Base-by-base conservation (phyloP, 2,329 filamentous ascomycete species). In the Aplosporella prunicola region DNA sequence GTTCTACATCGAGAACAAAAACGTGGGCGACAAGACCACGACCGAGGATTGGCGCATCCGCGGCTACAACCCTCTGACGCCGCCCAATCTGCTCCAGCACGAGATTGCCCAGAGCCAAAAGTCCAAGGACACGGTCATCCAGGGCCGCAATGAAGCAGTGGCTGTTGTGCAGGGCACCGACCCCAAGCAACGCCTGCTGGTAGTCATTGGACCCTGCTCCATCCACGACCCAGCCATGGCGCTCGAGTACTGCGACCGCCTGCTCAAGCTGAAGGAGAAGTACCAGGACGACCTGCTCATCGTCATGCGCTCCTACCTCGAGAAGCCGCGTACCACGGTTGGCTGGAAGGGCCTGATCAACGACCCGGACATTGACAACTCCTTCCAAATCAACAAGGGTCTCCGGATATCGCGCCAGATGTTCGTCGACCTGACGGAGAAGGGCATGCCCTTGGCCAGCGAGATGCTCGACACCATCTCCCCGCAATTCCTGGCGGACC, bases 331-430 rank as follows among this genome's bases (percentile, higher is more conserved):
- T 47, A 98, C 91, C 18, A 98, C 91, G 0, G 86, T 98, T 18
- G 91, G 91, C 50, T 98, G 91, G 91, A 98, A 98, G 70, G 91
- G 91, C 33, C 69, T 98, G 51, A 93, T 98, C 68, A 96, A 98
- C 61, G 91, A 98, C 64, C 91, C 91, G 2, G 89, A 96, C 56
- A 93, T 98, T 57, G 88, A 96, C 63, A 89, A 94, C 61, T 91
- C 82, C 63, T 96, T 94, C 81, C 80, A 95, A 67, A 96, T 98
- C 68, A 96, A 96, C 73, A 96, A 96, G 72, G 91, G 91, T 14
- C 66, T 98, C 54, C 78, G 84, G 34, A 70, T 87, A 39, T 84
- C 86, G 39, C 76, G 91, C 49, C 80, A 96, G 63, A 74, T 98
- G 57, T 96, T 95, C 63, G 80, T 93, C 45, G 87, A 96, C 59